A percentile compares a stretch with the other conserved stretches of the same genome.
Conservation (phyloP, 257 asterid genomes). For the Penstemon eatonii region DNA sequence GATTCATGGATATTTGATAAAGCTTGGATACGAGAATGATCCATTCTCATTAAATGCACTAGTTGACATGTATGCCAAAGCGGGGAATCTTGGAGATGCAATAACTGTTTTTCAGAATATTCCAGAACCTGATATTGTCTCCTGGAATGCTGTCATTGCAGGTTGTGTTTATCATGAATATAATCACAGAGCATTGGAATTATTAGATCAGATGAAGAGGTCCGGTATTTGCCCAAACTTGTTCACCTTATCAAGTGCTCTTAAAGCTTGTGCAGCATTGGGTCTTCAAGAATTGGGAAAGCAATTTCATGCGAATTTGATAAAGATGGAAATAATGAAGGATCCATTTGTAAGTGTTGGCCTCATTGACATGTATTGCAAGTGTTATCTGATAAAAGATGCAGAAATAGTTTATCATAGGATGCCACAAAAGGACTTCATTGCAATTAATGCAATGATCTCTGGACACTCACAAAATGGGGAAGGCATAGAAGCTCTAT, state of each 20-base stretch:
- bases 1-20: conserved; percentile 60
- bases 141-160: conserved; percentile 79
- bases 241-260: conserved; percentile 79
- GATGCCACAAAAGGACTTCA: conserved; percentile 54
- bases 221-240: conserved; percentile 55
- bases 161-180: conserved; percentile 59
- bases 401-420: conserved; percentile 45
- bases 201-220: conserved; percentile 51
- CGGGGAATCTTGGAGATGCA: conserved; percentile 54
- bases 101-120: conserved; percentile 46
- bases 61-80: conserved; percentile 75
- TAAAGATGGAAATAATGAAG: conserved; percentile 43
- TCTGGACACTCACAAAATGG: conserved; percentile 59
- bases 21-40: conserved; percentile 63
- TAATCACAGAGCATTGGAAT: conserved; percentile 51
- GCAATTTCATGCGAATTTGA: conserved; percentile 58
- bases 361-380: conserved; percentile 75
- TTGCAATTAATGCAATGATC: conserved; percentile 63
- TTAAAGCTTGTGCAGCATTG: conserved; percentile 72
- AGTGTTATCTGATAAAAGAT: conserved; percentile 49
- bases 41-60: conserved; percentile 71
- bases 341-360: conserved; percentile 68
- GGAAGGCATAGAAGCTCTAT: conserved; percentile 47
- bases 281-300: conserved; percentile 48
- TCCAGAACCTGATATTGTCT: conserved; percentile 53